A percentile compares a stretch with the other conserved stretches of the same genome.
Conservation (phyloP, 495 filamentous ascomycete genomes). For the Penicillium salamii region DNA sequence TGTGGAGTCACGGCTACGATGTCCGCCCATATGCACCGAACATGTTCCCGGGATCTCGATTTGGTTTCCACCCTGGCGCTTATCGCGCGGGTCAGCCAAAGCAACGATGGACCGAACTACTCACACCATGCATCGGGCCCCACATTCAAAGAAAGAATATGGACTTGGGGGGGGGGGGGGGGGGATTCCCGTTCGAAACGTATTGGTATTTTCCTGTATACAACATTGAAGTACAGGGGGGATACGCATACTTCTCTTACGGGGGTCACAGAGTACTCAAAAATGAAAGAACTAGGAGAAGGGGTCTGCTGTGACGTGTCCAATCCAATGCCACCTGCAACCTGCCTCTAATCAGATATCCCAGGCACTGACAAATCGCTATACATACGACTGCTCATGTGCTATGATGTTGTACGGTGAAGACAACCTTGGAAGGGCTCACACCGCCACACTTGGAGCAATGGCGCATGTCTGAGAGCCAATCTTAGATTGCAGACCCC, state of each 20-base stretch:
- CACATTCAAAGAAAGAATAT: background rate
- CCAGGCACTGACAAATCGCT: background rate
- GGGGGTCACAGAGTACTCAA: too few relatives aligned
- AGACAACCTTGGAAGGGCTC: slow-evolving; percentile 1
- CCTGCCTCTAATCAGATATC: background rate
- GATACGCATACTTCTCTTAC: too few relatives aligned
- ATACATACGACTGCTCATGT: background rate
- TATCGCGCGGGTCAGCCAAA: slow-evolving; percentile 2
- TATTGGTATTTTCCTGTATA: too few relatives aligned
- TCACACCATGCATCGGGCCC: background rate
- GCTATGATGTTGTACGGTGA: background rate
- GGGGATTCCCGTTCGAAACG: too few relatives aligned
- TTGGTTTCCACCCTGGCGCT: background rate
- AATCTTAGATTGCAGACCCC: slow-evolving; percentile 15
- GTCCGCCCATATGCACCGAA: background rate
- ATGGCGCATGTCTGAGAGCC: background rate
- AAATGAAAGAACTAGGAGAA: too few relatives aligned
- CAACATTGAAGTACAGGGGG: too few relatives aligned
- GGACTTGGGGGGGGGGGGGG: too few relatives aligned
- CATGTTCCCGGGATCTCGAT: background rate
- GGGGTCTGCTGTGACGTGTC: background rate
- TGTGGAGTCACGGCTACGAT: background rate
- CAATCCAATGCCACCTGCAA: background rate
- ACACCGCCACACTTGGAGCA: slow-evolving; percentile 15
- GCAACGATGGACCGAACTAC: background rate